These are phyloP conservation scores for Hymenoscyphus infarciens DNA, from an alignment of 2,329 filamentous ascomycete species.

Conservation along the genomic window DNA sequence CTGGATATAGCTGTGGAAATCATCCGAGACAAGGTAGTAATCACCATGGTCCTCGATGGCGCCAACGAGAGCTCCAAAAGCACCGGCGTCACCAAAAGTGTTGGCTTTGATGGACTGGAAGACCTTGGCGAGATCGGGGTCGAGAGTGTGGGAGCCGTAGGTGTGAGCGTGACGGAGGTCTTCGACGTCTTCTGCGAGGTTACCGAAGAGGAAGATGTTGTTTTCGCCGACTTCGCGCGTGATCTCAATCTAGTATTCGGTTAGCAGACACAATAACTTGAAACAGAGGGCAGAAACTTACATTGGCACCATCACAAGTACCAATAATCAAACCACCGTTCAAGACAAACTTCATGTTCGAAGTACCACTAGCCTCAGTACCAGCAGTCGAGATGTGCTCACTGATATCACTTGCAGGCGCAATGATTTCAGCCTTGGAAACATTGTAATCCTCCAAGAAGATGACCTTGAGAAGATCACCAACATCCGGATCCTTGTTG, in stretches of 20 bases:
- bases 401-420: constrained; percentile 90
- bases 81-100: constrained; percentile 72
- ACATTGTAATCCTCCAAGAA: constrained; percentile 99
- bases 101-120: constrained; percentile 78
- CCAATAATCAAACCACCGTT: constrained; percentile 97
- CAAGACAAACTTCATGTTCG: constrained; percentile 99
- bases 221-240: constrained; percentile 94
- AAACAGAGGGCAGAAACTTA: constrained; percentile 45
- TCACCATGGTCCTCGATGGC: constrained; percentile 91
- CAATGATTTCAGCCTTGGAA: constrained; percentile 97
- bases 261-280: constrained; percentile 10
- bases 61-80: constrained; percentile 79
- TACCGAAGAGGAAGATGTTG: constrained; percentile 98
- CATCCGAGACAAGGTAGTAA: constrained; percentile 96
- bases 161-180: constrained; percentile 88
- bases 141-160: constrained; percentile 75
- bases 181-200: constrained; percentile 92
- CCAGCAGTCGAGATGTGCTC: constrained; percentile 98
- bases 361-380: constrained; percentile 85
- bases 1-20: constrained; percentile 92
- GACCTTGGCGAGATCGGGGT: constrained; percentile 72
- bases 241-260: constrained; percentile 73
- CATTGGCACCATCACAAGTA: constrained; percentile 95
- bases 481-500: constrained; percentile 88
- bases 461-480: constrained; percentile 92